phyloP scores from a whole-genome alignment of 768 basidiomycete species.

The Suillus cothurnatus region DNA sequence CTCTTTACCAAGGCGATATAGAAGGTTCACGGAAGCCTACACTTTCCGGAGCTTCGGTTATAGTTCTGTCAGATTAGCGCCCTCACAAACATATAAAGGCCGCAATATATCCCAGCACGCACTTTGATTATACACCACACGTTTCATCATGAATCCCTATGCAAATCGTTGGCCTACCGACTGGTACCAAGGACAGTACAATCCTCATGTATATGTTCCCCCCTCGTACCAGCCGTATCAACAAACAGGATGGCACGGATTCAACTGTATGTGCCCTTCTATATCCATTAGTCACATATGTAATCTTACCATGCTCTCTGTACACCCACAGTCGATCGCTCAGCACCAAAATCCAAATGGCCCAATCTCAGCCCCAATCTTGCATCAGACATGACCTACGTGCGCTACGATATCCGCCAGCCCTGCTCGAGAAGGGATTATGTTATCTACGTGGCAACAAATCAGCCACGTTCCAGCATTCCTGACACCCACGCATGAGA shows the following conservation, averaged over 20 bases:
- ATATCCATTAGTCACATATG: not conserved
- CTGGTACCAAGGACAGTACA: constrained; percentile 30
- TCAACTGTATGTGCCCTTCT: constrained; percentile 16
- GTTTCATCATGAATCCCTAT: constrained; percentile 26
- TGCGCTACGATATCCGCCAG: constrained; percentile 52
- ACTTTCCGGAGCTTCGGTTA: not conserved
- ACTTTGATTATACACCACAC: not conserved
- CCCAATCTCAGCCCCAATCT: constrained; percentile 56
- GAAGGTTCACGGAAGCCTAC: not conserved
- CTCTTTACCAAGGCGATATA: not conserved
- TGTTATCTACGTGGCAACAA: constrained; percentile 43
- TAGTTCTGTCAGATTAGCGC: not conserved
- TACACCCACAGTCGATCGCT: constrained; percentile 20
- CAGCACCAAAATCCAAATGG: constrained; percentile 39
- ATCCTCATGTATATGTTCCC: constrained; percentile 33
- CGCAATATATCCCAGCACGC: not conserved
- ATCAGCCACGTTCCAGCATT: constrained; percentile 41
- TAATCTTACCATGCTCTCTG: not conserved
- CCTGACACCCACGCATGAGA: constrained; percentile 29
- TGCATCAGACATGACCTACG: constrained; percentile 50
- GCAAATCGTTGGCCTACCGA: constrained; percentile 15
- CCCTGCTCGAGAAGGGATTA: constrained; percentile 44
- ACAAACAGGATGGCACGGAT: constrained; percentile 16
- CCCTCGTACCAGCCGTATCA: constrained; percentile 17
- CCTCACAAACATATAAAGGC: constrained; percentile 13